These are phyloP conservation scores for Globisporangium nodosum DNA, from an alignment of 352 stramenopile species.

Conservation along the genomic window DNA sequence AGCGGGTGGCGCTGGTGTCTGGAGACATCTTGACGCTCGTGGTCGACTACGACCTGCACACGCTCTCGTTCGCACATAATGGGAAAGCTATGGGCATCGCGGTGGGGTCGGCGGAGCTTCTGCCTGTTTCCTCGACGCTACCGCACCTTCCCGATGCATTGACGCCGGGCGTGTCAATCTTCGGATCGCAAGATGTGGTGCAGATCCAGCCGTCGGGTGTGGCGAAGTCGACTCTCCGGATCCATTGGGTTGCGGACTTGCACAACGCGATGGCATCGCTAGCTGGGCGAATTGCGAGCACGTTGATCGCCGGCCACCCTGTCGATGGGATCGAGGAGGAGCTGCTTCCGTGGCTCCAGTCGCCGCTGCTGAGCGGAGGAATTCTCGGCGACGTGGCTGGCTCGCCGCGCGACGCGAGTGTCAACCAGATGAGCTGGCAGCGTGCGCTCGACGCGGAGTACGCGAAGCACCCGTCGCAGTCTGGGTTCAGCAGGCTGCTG, in stretches of 20 bases:
- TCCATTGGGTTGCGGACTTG: slow-evolving; percentile 84
- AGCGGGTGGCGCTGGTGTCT: slow-evolving; percentile 28
- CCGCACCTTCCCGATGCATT: slow-evolving; percentile 30
- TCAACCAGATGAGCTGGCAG: slow-evolving; percentile 7
- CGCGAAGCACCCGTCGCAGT: slow-evolving; percentile 8
- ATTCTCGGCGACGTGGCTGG: slow-evolving; percentile 17
- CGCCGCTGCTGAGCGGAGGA: slow-evolving; percentile 69
- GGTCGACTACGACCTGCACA: slow-evolving; percentile 74
- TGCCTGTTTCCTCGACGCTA: slow-evolving; percentile 23
- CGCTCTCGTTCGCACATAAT: slow-evolving; percentile 71
- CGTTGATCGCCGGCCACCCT: slow-evolving; percentile 69
- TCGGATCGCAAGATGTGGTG: slow-evolving; percentile 63
- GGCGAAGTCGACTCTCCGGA: slow-evolving; percentile 63
- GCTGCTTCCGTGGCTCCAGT: slow-evolving; percentile 78
- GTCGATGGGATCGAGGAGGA: slow-evolving; percentile 79
- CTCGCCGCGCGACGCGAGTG: background rate
- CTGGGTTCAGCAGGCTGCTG: slow-evolving; percentile 4
- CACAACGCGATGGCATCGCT: slow-evolving; percentile 72
- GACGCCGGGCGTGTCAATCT: slow-evolving; percentile 60
- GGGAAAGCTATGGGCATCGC: slow-evolving; percentile 49
- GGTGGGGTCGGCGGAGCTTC: slow-evolving; percentile 36
- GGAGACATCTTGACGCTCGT: slow-evolving; percentile 73
- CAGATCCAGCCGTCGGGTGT: slow-evolving; percentile 69
- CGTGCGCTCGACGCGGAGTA: slow-evolving; percentile 11
- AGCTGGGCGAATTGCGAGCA: slow-evolving; percentile 56